Evolutionary conservation across 2,329 filamentous ascomycete genomes (phyloP).

Genomic region (Hirsutella thompsonii): DNA sequence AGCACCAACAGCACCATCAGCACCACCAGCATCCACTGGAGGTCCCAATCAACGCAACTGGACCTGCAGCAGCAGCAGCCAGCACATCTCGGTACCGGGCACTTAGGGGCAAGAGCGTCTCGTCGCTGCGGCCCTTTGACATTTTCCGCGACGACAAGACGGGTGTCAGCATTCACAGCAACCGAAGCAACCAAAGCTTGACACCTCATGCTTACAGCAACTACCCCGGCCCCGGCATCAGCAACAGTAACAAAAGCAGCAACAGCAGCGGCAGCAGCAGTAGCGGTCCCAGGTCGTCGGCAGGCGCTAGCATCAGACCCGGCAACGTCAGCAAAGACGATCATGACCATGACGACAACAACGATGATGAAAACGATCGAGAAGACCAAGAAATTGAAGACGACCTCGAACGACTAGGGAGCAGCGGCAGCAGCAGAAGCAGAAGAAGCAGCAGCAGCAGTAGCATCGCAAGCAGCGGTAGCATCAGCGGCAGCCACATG

Average conservation of each 20-base stretch:
- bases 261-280: neutral
- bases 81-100: constrained; percentile 19
- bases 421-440: neutral
- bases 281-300: too few species aligned
- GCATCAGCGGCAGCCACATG: neutral
- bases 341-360: too few species aligned
- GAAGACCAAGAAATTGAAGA: too few species aligned
- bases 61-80: neutral
- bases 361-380: too few species aligned
- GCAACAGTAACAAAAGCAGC: constrained; percentile 1
- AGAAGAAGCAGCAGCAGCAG: neutral
- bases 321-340: too few species aligned
- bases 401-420: neutral
- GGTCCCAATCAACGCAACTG: neutral
- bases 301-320: too few species aligned
- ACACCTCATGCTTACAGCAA: too few species aligned
- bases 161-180: constrained; percentile 1
- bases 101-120: constrained; percentile 22
- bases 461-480: neutral
- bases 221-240: too few species aligned
- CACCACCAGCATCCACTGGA: neutral
- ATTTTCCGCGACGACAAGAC: constrained; percentile 12
- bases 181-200: too few species aligned
- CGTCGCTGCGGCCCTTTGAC: constrained; percentile 16
- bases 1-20: constrained; percentile 1